Evolutionary conservation across 345 rosid species (phyloP), one percentile per base, ranked within the genome.

Genomic region (Eucalyptus erythrocorys): DNA sequence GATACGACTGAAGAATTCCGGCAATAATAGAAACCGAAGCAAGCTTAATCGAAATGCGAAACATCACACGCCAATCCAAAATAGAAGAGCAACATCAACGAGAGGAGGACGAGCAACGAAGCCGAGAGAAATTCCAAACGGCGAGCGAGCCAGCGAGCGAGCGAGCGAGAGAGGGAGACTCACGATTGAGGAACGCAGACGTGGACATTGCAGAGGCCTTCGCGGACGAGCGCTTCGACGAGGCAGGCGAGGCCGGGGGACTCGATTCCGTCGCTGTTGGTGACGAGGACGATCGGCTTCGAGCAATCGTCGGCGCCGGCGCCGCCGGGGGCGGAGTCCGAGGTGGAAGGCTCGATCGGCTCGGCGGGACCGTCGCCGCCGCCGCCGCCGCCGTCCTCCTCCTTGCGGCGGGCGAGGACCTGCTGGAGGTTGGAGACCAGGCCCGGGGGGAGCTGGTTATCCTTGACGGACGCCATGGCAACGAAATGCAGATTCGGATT

Each of bases 121-220:
- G 59, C 87, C 30, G 48, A 66, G 37, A 64, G 48, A 76, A 76
- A 76, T 40, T 76, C 82, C 82, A 37, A 89, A 24, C 55, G 37
- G 22, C 13, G 50, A 45, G 8, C 76, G 19, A 13, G 40, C 24
- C 8, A 87, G 9, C 79, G 15, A 13, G 37, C 17, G 21, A 87
- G 57, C 2, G 57, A 42, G 24, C 47, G 50, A 81, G 80, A n/a
- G 51, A 86, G 84, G 43, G 89, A 84, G 89, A 89, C 99, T 91
- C 92, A 98, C 99, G 92, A 97, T 93, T 96, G 98, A 89, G 99
- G 99, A 80, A 97, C 99, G 93, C 97, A 95, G 90, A 98, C 99
- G 55, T 96, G 93, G 87, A 98, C 96, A 95, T 94, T 94, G 89
- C 94, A 98, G 42, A 94, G 96, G 61, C 97, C 96, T 76, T 92